Percentiles rank a stretch among this genome's conserved stretches.
phyloP scores from a whole-genome alignment of 176 grass and related monocot genomes.

The Oryza punctata region DNA sequence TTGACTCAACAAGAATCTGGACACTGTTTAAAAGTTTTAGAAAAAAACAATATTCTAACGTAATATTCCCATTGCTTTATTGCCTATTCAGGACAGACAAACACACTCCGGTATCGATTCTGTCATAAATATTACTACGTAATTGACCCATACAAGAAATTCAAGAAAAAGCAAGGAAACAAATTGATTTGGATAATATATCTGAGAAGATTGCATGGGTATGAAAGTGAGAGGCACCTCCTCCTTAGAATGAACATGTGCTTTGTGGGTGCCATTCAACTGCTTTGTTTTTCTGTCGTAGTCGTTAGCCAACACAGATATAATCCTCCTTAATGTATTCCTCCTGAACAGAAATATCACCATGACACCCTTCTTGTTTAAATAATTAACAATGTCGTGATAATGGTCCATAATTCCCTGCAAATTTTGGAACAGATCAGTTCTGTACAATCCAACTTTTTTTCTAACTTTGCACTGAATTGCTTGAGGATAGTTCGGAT shows the following conservation, averaged over 20 bases:
- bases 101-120: neutral
- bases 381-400: constrained; percentile 62
- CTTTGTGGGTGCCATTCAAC: constrained; percentile 88
- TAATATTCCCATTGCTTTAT: neutral
- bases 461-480: constrained; percentile 2
- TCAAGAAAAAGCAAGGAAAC: neutral
- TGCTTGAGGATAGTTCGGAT: neutral
- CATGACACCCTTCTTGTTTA: constrained; percentile 69
- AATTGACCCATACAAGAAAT: neutral
- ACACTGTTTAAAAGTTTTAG: neutral
- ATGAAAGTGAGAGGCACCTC: constrained; percentile 55
- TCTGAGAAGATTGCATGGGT: neutral
- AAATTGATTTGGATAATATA: constrained; percentile 8
- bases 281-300: constrained; percentile 82
- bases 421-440: constrained; percentile 10
- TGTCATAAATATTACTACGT: neutral
- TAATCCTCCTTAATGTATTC: constrained; percentile 69
- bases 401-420: constrained; percentile 72
- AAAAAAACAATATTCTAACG: neutral
- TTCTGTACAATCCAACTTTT: neutral
- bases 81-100: neutral
- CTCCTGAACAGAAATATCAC: constrained; percentile 94
- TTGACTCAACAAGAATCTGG: neutral
- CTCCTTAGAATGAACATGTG: constrained; percentile 85
- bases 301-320: constrained; percentile 81